Percentiles rank a stretch among this genome's conserved stretches.
phyloP scores from a whole-genome alignment of 2,329 filamentous ascomycete genomes.

The Paraphaeosphaeria sporulosa region DNA sequence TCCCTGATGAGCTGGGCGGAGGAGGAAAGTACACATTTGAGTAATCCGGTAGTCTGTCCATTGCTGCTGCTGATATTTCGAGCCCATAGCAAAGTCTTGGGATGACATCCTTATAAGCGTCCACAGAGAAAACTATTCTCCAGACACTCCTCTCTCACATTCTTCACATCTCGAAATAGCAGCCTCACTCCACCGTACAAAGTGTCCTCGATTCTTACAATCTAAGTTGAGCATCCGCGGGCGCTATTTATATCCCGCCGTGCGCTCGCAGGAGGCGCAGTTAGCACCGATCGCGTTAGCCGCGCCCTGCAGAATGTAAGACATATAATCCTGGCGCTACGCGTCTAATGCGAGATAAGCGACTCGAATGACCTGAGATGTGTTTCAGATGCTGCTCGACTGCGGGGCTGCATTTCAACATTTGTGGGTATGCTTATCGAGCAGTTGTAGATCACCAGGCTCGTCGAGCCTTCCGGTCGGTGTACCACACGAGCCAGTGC shows the following conservation, averaged over 20 bases:
- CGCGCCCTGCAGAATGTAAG: not conserved
- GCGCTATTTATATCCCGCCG: not conserved
- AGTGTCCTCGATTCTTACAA: not conserved
- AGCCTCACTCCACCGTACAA: not conserved
- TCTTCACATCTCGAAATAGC: not conserved
- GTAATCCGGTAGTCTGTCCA: conserved; percentile 7
- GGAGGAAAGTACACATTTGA: conserved; percentile 12
- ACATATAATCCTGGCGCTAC: conserved; percentile 4
- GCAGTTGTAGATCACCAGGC: not conserved
- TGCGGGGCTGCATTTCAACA: not conserved
- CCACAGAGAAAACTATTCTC: too few relatives aligned
- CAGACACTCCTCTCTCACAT: too few relatives aligned
- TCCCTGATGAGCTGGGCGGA: not conserved
- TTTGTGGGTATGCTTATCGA: not conserved
- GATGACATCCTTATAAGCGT: too few relatives aligned
- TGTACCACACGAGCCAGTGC: not conserved
- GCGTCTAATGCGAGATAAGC: not conserved
- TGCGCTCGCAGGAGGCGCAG: conserved; percentile 1
- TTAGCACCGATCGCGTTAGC: not conserved
- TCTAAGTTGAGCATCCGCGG: conserved; percentile 4
- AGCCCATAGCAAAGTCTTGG: too few relatives aligned
- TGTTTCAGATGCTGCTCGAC: not conserved
- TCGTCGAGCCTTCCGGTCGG: not conserved
- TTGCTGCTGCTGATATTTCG: not conserved
- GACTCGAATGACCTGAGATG: not conserved